Conservation (phyloP, 768 basidiomycete genomes). For the Leccinum boreale region DNA sequence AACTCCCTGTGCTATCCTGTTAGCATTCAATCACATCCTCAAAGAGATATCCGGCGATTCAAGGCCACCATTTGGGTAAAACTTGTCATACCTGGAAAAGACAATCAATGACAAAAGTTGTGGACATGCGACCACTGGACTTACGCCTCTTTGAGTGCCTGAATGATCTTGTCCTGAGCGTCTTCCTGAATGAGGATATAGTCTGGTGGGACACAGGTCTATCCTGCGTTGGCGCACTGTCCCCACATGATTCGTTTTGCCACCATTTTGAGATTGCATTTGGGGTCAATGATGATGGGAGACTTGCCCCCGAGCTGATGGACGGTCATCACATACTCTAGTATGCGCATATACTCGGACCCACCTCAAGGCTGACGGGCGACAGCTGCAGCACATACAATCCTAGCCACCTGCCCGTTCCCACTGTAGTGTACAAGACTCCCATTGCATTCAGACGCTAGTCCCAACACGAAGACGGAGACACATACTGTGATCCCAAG, state of each 20-base stretch:
- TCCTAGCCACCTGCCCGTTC: constrained; percentile 54
- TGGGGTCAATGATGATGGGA: constrained; percentile 73
- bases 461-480: background rate
- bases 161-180: constrained; percentile 39
- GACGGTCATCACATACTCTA: background rate
- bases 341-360: constrained; percentile 6
- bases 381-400: constrained; percentile 77
- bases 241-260: constrained; percentile 79
- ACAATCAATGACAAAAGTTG: background rate
- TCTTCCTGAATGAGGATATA: constrained; percentile 44
- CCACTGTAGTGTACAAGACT: constrained; percentile 62
- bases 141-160: constrained; percentile 42
- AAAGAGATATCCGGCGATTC: constrained; percentile 40
- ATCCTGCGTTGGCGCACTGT: constrained; percentile 70
- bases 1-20: constrained; percentile 54
- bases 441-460: background rate
- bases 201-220: constrained; percentile 69
- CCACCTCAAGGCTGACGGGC: constrained; percentile 57
- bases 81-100: constrained; percentile 21
- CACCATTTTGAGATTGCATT: constrained; percentile 58
- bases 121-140: constrained; percentile 9
- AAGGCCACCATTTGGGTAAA: constrained; percentile 43
- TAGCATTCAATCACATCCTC: background rate
- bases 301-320: constrained; percentile 67
- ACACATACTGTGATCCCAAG: constrained; percentile 56